Evolutionary conservation across 306 rosid genomes (phyloP).

Genomic region (barrel medic (Medicago truncatula)): DNA sequence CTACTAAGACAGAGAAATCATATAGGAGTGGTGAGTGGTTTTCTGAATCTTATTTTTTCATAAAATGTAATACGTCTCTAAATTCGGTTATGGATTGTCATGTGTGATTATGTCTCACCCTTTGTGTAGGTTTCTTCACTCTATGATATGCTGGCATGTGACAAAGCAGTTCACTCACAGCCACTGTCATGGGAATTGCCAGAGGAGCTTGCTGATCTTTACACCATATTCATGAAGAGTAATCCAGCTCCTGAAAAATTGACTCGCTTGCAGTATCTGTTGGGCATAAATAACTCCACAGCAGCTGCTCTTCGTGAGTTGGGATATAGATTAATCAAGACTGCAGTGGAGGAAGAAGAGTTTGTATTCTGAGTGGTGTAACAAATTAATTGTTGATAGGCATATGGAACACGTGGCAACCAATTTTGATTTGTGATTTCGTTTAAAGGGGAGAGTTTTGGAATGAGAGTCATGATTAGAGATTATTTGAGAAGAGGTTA

Average conservation of each 20-base stretch:
- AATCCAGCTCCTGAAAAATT: conserved; percentile 79
- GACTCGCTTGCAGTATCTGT: conserved; percentile 80
- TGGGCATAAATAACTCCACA: conserved; percentile 77
- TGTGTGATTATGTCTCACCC: conserved; percentile 3
- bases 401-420: conserved; percentile 27
- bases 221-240: conserved; percentile 65
- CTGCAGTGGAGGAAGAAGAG: conserved; percentile 74
- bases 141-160: conserved; percentile 56
- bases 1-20: conserved; percentile 78
- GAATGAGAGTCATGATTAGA: background rate
- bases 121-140: conserved; percentile 56
- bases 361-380: conserved; percentile 69
- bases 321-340: conserved; percentile 66
- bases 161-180: conserved; percentile 53
- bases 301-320: conserved; percentile 72
- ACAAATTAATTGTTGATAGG: conserved; percentile 38
- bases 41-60: background rate
- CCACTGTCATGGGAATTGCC: conserved; percentile 56
- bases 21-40: conserved; percentile 72
- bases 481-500: conserved; percentile 13
- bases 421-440: conserved; percentile 29
- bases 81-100: conserved; percentile 21
- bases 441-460: background rate
- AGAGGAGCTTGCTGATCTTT: conserved; percentile 89
- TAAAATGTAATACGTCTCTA: background rate